Evolutionary conservation across 768 basidiomycete species (phyloP).

Genomic region (Pulveroboletus frians): DNA sequence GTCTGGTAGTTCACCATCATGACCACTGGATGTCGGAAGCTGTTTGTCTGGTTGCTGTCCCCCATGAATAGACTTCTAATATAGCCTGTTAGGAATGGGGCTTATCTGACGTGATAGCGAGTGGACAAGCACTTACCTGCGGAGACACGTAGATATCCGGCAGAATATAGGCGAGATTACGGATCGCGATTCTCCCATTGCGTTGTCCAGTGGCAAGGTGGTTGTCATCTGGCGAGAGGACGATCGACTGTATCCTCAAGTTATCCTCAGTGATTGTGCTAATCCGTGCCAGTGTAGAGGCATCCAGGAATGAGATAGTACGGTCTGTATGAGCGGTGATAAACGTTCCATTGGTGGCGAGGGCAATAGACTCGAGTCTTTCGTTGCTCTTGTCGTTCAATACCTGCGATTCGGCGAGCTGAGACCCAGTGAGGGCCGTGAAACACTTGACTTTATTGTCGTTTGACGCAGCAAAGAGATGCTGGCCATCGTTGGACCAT

Average conservation of each 20-base stretch:
- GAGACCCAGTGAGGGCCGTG: not conserved
- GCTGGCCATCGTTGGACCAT: not conserved
- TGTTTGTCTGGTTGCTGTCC: not conserved
- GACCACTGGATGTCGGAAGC: not conserved
- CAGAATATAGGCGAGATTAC: not conserved
- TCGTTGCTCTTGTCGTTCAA: not conserved
- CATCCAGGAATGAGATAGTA: not conserved
- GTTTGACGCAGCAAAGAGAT: not conserved
- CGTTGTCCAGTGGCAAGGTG: not conserved
- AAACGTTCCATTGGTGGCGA: not conserved
- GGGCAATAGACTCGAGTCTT: not conserved
- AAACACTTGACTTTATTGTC: not conserved
- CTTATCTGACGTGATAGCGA: not conserved
- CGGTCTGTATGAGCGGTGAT: not conserved
- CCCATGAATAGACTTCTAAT: not conserved
- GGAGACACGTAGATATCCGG: not conserved
- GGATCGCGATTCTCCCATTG: not conserved
- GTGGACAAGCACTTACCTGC: not conserved
- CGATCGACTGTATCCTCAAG: not conserved
- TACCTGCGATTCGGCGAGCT: not conserved
- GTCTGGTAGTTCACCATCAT: not conserved
- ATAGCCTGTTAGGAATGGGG: not conserved
- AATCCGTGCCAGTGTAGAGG: not conserved
- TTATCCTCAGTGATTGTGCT: not conserved
- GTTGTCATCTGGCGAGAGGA: not conserved